Evolutionary conservation across 2,329 filamentous ascomycete genomes (phyloP).

Genomic region (Xylaria sp.): DNA sequence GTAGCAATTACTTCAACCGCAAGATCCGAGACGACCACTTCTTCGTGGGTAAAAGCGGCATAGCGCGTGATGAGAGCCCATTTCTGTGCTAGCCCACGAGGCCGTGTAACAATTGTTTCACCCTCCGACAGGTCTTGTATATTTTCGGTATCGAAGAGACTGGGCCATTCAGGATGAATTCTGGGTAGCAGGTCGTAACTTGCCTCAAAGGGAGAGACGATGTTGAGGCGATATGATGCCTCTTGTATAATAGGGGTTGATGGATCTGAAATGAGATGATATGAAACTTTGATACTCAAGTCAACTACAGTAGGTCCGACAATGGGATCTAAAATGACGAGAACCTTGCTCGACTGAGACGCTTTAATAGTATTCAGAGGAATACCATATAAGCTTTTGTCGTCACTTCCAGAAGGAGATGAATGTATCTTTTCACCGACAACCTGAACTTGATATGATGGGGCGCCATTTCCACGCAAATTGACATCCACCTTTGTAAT

Average conservation of each 20-base stretch:
- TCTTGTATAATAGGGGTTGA: slow-evolving; percentile 84
- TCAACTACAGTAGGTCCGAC: slow-evolving; percentile 68
- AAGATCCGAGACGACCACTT: slow-evolving; percentile 71
- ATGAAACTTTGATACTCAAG: slow-evolving; percentile 77
- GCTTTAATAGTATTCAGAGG: slow-evolving; percentile 60
- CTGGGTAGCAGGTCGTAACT: slow-evolving; percentile 88
- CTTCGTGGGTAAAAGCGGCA: slow-evolving; percentile 80
- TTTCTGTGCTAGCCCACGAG: slow-evolving; percentile 76
- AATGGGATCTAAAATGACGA: slow-evolving; percentile 62
- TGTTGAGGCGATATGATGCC: slow-evolving; percentile 72
- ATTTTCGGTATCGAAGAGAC: slow-evolving; percentile 76
- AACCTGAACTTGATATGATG: slow-evolving; percentile 57
- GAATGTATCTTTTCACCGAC: slow-evolving; percentile 50
- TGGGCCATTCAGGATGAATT: slow-evolving; percentile 86
- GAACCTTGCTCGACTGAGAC: slow-evolving; percentile 55
- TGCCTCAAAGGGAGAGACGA: slow-evolving; percentile 88
- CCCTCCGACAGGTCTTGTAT: slow-evolving; percentile 52
- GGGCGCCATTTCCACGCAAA: slow-evolving; percentile 68
- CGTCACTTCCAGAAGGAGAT: slow-evolving; percentile 52
- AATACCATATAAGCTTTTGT: slow-evolving; percentile 56
- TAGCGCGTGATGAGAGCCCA: slow-evolving; percentile 81
- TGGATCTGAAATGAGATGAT: slow-evolving; percentile 81
- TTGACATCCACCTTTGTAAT: slow-evolving; percentile 75
- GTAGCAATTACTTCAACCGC: slow-evolving; percentile 69
- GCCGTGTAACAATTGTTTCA: slow-evolving; percentile 45